Conservation (phyloP, 331 rosid genomes). For the Erythrophleum ivorense region DNA sequence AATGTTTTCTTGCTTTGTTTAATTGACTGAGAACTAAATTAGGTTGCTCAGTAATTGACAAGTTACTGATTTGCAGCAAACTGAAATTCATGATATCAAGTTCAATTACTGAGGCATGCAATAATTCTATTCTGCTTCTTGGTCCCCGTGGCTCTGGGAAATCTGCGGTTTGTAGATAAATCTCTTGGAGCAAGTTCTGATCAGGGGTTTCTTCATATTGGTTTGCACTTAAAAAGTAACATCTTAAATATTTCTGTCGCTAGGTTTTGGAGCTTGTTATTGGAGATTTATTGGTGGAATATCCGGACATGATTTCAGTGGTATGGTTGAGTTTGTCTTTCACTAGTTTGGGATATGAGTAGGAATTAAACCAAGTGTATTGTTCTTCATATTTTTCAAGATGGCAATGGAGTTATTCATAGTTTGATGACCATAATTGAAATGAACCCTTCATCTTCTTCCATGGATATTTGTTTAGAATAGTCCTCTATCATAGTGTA, state of each 20-base stretch:
- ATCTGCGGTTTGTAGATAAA: slow-evolving; percentile 55
- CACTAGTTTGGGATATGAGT: background rate
- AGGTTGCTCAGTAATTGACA: background rate
- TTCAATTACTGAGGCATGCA: slow-evolving; percentile 87
- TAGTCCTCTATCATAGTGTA: background rate
- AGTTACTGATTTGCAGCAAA: slow-evolving; percentile 56
- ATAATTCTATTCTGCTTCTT: slow-evolving; percentile 85
- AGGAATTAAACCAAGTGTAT: background rate
- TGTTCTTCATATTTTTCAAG: background rate
- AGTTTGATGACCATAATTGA: background rate
- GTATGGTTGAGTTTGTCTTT: slow-evolving; percentile 37
- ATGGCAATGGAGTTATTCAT: background rate
- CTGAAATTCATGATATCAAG: slow-evolving; percentile 78
- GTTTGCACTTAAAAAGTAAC: background rate
- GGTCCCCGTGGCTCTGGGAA: slow-evolving; percentile 96
- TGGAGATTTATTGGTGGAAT: slow-evolving; percentile 64
- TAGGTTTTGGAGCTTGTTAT: slow-evolving; percentile 86
- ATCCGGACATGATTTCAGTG: slow-evolving; percentile 76
- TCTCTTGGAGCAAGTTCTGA: slow-evolving; percentile 8
- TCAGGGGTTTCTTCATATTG: slow-evolving; percentile 4
- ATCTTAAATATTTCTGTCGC: slow-evolving; percentile 19
- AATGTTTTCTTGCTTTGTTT: slow-evolving; percentile 11
- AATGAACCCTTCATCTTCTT: background rate
- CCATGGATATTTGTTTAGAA: background rate
- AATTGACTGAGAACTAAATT: background rate